These are phyloP conservation scores for Flaveria trinervia DNA, from an alignment of 129 eudicot genomes.

Conservation along the genomic window DNA sequence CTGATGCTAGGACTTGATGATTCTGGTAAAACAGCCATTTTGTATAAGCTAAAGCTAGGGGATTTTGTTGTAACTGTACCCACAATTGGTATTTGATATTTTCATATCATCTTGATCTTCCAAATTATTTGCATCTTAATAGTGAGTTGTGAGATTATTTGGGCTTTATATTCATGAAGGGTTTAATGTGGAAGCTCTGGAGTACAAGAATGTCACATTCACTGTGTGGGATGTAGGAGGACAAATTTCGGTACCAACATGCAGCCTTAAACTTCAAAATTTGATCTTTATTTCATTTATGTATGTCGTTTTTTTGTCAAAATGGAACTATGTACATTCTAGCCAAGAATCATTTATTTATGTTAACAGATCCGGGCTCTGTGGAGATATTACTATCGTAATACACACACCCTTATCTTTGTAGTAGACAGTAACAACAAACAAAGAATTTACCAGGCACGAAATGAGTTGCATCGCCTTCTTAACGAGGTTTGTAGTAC, in stretches of 20 bases:
- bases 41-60: conserved; percentile 53
- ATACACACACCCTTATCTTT: conserved; percentile 46
- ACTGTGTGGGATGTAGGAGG: conserved; percentile 58
- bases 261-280: neutral
- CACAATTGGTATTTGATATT: conserved; percentile 41
- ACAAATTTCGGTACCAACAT: conserved; percentile 38
- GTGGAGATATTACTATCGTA: conserved; percentile 50
- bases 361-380: conserved; percentile 41
- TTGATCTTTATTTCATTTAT: neutral
- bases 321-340: neutral
- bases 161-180: conserved; percentile 30
- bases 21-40: conserved; percentile 52
- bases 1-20: conserved; percentile 59
- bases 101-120: neutral
- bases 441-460: conserved; percentile 43
- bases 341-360: neutral
- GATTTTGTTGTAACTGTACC: conserved; percentile 46
- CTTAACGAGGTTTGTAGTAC: conserved; percentile 34
- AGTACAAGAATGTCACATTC: conserved; percentile 46
- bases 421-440: conserved; percentile 47
- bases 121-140: conserved; percentile 6
- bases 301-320: conserved; percentile 4
- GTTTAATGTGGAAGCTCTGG: conserved; percentile 48
- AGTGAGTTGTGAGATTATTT: neutral
- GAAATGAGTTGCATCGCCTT: conserved; percentile 47